phyloP scores from a whole-genome alignment of 495 filamentous ascomycete species.

The Friedmanniomyces endolithicus region DNA sequence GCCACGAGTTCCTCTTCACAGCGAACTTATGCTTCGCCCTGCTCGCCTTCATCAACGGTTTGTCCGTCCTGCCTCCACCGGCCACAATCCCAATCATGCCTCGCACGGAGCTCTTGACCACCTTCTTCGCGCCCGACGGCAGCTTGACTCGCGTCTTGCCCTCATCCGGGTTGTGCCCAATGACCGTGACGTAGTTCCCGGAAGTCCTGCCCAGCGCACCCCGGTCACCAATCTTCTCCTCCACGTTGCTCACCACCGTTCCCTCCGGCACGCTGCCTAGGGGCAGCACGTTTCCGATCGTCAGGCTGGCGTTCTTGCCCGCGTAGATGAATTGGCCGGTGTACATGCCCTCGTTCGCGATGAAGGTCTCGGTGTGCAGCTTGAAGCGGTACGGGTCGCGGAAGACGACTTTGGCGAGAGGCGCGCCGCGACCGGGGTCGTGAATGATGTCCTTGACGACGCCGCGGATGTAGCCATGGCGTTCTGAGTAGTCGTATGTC shows the following conservation, averaged over 20 bases:
- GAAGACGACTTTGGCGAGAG: constrained; percentile 91
- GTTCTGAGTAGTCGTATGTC: constrained; percentile 85
- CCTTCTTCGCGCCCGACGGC: constrained; percentile 97
- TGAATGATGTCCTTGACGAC: constrained; percentile 98
- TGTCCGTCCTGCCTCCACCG: constrained; percentile 98
- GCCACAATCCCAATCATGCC: constrained; percentile 99
- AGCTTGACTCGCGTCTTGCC: constrained; percentile 99
- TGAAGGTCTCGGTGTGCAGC: constrained; percentile 50
- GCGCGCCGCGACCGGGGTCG: constrained; percentile 95
- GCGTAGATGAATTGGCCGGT: constrained; percentile 99
- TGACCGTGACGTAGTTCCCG: constrained; percentile 98
- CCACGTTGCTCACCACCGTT: constrained; percentile 96
- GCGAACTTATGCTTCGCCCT: constrained; percentile 99
- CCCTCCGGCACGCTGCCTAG: constrained; percentile 90
- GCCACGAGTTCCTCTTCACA: constrained; percentile 99
- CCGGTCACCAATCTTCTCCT: constrained; percentile 97
- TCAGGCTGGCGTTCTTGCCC: constrained; percentile 93
- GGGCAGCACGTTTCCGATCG: constrained; percentile 92
- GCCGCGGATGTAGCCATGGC: constrained; percentile 92
- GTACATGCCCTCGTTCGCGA: constrained; percentile 99
- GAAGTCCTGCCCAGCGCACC: constrained; percentile 91
- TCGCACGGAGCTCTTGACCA: constrained; percentile 76
- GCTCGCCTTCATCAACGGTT: constrained; percentile 96
- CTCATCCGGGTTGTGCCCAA: constrained; percentile 97
- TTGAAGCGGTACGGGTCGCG: constrained; percentile 83